Evolutionary conservation across 2,329 filamentous ascomycete species (phyloP).

Genomic region (Epichloe elymi): DNA sequence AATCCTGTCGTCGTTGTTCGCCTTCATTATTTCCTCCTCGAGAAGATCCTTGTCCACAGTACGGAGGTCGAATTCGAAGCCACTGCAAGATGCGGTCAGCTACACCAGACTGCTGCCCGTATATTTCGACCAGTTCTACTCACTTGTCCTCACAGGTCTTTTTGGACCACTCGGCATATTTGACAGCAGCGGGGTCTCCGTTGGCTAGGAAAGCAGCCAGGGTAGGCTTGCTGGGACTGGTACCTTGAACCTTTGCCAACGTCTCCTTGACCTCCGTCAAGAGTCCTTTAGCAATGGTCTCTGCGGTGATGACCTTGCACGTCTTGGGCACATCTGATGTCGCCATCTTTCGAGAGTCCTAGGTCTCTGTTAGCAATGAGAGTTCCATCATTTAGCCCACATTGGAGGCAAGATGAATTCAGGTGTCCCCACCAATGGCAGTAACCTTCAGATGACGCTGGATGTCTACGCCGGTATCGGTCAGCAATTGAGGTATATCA

Average conservation of each 20-base stretch:
- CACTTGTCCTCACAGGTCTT: conserved; percentile 96
- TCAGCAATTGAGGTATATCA: not conserved
- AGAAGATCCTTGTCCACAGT: conserved; percentile 76
- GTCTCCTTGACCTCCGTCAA: conserved; percentile 67
- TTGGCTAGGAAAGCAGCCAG: conserved; percentile 90
- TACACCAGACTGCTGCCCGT: not conserved
- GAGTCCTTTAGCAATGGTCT: conserved; percentile 72
- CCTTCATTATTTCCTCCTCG: conserved; percentile 75
- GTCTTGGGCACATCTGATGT: conserved; percentile 40
- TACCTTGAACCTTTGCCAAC: conserved; percentile 55
- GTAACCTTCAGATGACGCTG: not conserved
- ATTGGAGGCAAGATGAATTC: not conserved
- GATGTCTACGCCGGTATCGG: conserved; percentile 1
- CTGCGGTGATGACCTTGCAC: conserved; percentile 89
- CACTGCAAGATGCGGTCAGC: conserved; percentile 36
- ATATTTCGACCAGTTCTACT: conserved; percentile 24
- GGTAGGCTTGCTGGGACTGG: conserved; percentile 45
- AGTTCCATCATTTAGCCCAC: not conserved
- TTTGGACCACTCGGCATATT: conserved; percentile 95
- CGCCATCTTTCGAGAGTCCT: conserved; percentile 12
- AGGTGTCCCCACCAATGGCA: not conserved
- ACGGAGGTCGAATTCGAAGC: conserved; percentile 78
- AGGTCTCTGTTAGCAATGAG: not conserved
- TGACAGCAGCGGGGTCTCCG: conserved; percentile 74
- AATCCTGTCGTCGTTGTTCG: conserved; percentile 64